Percentiles rank a stretch among this genome's conserved stretches.
These are phyloP conservation scores for Blastocystis sp. DNA, from an alignment of 352 stramenopile genomes.

Conservation along the genomic window DNA sequence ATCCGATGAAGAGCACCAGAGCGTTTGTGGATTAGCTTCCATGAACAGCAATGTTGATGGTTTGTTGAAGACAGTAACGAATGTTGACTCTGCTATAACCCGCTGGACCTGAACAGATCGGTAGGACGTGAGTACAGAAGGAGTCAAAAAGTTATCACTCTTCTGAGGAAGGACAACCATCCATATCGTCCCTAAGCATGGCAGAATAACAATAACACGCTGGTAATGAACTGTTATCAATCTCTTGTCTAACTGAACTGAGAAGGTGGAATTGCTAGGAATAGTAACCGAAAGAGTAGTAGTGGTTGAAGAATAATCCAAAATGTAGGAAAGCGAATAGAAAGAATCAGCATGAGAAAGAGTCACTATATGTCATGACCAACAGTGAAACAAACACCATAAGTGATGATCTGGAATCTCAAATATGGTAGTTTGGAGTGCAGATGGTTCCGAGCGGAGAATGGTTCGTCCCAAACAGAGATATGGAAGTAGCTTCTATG, in stretches of 20 bases:
- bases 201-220: background rate
- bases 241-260: background rate
- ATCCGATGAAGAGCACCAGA: background rate
- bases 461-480: background rate
- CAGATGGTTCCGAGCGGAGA: background rate
- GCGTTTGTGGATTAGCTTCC: background rate
- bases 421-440: background rate
- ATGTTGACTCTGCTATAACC: background rate
- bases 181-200: background rate
- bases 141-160: background rate
- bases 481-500: background rate
- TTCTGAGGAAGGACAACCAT: background rate
- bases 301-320: background rate
- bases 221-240: background rate
- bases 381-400: background rate
- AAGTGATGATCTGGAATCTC: background rate
- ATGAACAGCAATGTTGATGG: background rate
- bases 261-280: background rate
- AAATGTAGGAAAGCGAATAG: background rate
- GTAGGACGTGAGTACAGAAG: background rate
- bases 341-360: background rate
- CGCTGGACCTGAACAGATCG: background rate
- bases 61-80: background rate
- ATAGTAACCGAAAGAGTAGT: background rate
- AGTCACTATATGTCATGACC: background rate